Evolutionary conservation across 371 early-diverging fungal species (phyloP), one percentile per base, ranked within the genome.

Genomic region (Mortierella sp.): DNA sequence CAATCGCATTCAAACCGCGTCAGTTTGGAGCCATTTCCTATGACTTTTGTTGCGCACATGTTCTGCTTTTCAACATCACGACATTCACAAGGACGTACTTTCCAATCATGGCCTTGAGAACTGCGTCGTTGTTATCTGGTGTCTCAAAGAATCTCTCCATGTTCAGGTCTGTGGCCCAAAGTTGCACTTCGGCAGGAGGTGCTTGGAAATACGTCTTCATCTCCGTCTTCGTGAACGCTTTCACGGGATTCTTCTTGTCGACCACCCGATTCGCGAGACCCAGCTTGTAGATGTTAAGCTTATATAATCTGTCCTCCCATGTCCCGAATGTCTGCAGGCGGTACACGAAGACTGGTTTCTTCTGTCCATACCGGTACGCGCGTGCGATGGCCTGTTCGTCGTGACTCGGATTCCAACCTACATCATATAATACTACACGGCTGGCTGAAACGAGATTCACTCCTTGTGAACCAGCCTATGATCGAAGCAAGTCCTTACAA

Each of bases 381-480:
- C 96, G 82, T 2, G 94, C 95, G 47, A 96, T 88, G 10, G 93
- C 94, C 79, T 97, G 97, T 43, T 96, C 90, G 71, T 95, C 95
- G 68, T 89, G 88, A 57, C 89, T 88, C n/a, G 99, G 99, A 73
- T 98, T 98, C 96, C 97, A 99, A 45, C 94, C 97, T 47, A 92
- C 85, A 79, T 98, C 99, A 62, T 91, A 86, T 22, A 99, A 71
- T 14, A 99, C 87, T 12, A 98, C 92, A 2, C 94, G 87, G 71
- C 88, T 96, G 4, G 98, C 98, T 6, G 91, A 84, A 1, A 86
- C 82, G n/a, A 97, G 69, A 73, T 98, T 99, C 27, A 98, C 83
- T 9, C 98, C 98, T 25, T 96, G 82, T 7, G 93, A 92, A 7
- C 95, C 97, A 71, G 68, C 54, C 60, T 62, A 52, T 37, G 17